phyloP scores from a whole-genome alignment of 2,329 filamentous ascomycete species.

The Whalleya microplaca region DNA sequence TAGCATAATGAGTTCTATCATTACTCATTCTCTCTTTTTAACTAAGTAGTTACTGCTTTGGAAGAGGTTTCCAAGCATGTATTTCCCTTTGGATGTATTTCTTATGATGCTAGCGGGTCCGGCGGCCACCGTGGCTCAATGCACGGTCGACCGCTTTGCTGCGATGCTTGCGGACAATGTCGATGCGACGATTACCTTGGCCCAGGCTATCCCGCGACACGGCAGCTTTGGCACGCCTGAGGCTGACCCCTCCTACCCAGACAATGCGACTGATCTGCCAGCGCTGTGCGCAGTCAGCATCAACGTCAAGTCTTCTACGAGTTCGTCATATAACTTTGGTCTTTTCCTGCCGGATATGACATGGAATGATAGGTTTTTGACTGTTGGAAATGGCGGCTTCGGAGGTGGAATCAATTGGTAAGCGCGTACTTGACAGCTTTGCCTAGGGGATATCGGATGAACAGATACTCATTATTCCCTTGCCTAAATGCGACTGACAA shows the following conservation, averaged over 20 bases:
- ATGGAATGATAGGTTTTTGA: constrained; percentile 35
- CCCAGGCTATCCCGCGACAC: constrained; percentile 28
- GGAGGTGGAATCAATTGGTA: constrained; percentile 41
- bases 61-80: constrained; percentile 13
- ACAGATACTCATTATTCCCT: neutral
- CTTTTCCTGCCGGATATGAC: constrained; percentile 36
- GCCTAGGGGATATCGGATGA: neutral
- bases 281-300: constrained; percentile 36
- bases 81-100: constrained; percentile 2
- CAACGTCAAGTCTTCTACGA: constrained; percentile 36
- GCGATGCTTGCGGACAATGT: constrained; percentile 25
- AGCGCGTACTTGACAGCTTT: neutral
- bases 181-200: constrained; percentile 30
- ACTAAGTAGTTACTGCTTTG: neutral
- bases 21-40: too few relatives aligned
- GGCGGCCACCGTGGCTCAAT: constrained; percentile 21
- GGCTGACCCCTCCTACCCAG: constrained; percentile 26
- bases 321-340: constrained; percentile 37
- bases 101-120: constrained; percentile 18
- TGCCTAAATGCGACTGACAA: too few relatives aligned
- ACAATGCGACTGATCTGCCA: constrained; percentile 32
- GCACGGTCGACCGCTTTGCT: constrained; percentile 28
- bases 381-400: constrained; percentile 35
- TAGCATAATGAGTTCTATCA: too few relatives aligned
- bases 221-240: constrained; percentile 31